Evolutionary conservation across 768 basidiomycete genomes (phyloP).

Genomic region (Termitomyces sp.): DNA sequence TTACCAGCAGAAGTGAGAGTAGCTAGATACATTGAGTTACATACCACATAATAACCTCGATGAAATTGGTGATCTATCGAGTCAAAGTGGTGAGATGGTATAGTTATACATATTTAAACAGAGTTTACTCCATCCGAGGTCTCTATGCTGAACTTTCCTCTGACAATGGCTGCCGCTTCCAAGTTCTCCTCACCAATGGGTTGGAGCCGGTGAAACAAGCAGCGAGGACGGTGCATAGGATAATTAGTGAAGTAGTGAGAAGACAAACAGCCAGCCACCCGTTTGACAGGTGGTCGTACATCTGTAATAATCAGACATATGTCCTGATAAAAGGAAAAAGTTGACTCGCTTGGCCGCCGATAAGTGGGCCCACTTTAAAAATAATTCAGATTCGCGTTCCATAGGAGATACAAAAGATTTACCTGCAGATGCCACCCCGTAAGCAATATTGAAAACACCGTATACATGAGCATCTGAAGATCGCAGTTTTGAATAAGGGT

Average conservation of each 20-base stretch:
- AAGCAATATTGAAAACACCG: constrained; percentile 70
- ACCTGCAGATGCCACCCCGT: constrained; percentile 62
- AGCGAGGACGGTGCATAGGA: constrained; percentile 32
- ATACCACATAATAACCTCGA: too few species aligned
- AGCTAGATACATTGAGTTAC: too few species aligned
- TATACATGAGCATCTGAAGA: constrained; percentile 67
- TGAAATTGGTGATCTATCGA: too few species aligned
- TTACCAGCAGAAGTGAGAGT: too few species aligned
- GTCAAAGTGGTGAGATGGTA: too few species aligned
- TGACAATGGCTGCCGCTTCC: background rate
- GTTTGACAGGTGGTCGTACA: constrained; percentile 51
- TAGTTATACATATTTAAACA: too few species aligned
- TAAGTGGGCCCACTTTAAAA: constrained; percentile 59
- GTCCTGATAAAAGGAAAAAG: background rate
- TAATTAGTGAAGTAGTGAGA: constrained; percentile 40
- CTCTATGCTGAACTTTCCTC: background rate
- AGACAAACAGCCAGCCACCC: constrained; percentile 64
- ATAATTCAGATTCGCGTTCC: constrained; percentile 1
- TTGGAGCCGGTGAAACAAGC: constrained; percentile 45
- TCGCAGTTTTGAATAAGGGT: background rate
- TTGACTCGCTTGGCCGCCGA: constrained; percentile 59
- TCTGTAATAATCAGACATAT: constrained; percentile 28
- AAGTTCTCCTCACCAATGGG: constrained; percentile 26
- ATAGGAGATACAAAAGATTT: constrained; percentile 11
- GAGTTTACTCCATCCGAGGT: too few species aligned